Conservation (phyloP, 2,329 filamentous ascomycete species). For the Ceratocystis ficicola region DNA sequence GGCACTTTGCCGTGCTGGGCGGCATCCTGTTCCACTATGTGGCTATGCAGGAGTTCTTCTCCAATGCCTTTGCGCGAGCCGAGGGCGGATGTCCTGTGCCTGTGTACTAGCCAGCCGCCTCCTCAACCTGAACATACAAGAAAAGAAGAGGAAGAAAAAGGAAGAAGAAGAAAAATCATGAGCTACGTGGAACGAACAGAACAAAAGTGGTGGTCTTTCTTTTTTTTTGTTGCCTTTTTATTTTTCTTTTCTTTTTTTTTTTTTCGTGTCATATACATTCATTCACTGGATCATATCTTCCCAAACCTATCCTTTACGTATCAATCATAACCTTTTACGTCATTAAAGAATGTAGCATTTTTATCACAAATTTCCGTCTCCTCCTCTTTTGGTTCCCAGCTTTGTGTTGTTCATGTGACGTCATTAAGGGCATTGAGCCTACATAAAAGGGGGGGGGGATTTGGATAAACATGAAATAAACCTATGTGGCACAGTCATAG, state of each 20-base stretch:
- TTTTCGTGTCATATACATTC: constrained; percentile 6
- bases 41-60: constrained; percentile 93
- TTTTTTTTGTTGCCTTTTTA: not conserved
- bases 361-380: not conserved
- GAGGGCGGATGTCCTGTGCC: constrained; percentile 45
- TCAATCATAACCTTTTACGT: not conserved
- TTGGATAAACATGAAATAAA: no score
- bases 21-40: constrained; percentile 96
- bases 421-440: no score
- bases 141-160: not conserved
- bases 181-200: constrained; percentile 8
- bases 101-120: constrained; percentile 29
- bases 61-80: constrained; percentile 59
- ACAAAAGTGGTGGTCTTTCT: constrained; percentile 4
- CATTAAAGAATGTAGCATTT: not conserved
- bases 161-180: constrained; percentile 6
- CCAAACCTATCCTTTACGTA: not conserved
- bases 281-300: not conserved
- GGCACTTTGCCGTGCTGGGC: constrained; percentile 87
- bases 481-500: no score
- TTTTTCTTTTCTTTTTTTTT: not conserved
- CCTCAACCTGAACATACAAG: not conserved
- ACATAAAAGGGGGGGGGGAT: no score
- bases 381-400: no score
- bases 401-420: not conserved